phyloP scores from a whole-genome alignment of 495 filamentous ascomycete genomes.

The Hypoxylon fuscum region DNA sequence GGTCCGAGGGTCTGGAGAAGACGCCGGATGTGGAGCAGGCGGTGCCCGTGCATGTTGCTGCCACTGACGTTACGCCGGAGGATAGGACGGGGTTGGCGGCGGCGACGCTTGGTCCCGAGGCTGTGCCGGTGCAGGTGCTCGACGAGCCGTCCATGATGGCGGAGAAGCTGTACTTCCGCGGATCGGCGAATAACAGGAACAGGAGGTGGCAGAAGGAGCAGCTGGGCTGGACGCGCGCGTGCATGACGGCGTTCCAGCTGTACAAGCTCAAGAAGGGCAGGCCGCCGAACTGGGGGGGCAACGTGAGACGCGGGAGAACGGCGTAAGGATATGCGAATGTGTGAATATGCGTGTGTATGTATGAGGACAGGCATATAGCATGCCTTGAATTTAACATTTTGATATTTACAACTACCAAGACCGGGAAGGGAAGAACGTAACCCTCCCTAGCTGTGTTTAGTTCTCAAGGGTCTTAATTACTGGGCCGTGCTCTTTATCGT shows the following conservation, averaged over 20 bases:
- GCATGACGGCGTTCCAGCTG: constrained; percentile 32
- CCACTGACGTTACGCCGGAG: background rate
- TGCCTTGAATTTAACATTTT: no score
- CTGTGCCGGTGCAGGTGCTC: constrained; percentile 1
- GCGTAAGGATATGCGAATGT: constrained; percentile 1
- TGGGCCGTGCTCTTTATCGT: constrained; percentile 6
- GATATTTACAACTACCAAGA: no score
- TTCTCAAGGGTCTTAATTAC: constrained; percentile 6
- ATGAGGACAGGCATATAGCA: no score
- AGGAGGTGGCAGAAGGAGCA: constrained; percentile 51
- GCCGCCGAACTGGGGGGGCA: constrained; percentile 23
- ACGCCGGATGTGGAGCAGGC: constrained; percentile 10
- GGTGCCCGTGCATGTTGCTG: background rate
- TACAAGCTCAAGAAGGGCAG: constrained; percentile 40
- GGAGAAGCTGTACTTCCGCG: constrained; percentile 41
- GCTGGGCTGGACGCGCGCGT: constrained; percentile 53
- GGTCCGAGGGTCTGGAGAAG: constrained; percentile 6
- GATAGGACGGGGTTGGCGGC: constrained; percentile 5
- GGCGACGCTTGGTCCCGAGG: constrained; percentile 15
- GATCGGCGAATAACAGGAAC: constrained; percentile 22
- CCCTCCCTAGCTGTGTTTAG: no score
- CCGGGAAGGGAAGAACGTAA: no score
- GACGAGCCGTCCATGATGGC: constrained; percentile 46
- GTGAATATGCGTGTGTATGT: no score
- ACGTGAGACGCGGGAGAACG: constrained; percentile 17